A percentile compares a stretch with the other conserved stretches of the same genome.
Evolutionary conservation across 331 rosid species (phyloP).

Genomic region (Ulmus americana): DNA sequence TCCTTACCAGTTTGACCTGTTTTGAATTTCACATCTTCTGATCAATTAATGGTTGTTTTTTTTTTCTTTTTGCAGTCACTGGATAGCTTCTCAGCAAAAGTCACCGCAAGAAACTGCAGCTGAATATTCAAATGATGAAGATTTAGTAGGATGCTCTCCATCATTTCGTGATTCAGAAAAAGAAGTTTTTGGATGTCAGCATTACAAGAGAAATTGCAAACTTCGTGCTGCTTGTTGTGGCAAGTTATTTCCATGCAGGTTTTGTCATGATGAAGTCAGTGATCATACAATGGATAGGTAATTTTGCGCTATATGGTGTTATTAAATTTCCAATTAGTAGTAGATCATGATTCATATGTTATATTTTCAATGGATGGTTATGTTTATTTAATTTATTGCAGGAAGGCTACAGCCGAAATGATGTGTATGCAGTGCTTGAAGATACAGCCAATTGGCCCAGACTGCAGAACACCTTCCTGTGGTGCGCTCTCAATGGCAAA

Average conservation of each 20-base stretch:
- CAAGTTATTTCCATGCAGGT: constrained; percentile 39
- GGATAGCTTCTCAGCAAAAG: constrained; percentile 56
- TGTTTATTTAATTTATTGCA: constrained; percentile 18
- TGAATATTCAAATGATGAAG: constrained; percentile 26
- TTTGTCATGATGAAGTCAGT: constrained; percentile 48
- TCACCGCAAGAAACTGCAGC: constrained; percentile 28
- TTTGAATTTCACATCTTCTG: constrained; percentile 17
- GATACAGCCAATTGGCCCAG: constrained; percentile 44
- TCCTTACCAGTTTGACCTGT: constrained; percentile 10
- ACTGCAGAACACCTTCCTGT: constrained; percentile 46
- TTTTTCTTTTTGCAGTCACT: constrained; percentile 28
- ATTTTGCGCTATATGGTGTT: background rate
- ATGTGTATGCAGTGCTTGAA: constrained; percentile 53
- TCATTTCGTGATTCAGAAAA: constrained; percentile 42
- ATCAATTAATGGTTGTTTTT: constrained; percentile 12
- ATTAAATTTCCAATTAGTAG: background rate
- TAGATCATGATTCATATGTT: background rate
- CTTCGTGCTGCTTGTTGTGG: constrained; percentile 47
- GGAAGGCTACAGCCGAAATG: constrained; percentile 50
- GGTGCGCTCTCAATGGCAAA: constrained; percentile 41
- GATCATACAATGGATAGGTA: constrained; percentile 51
- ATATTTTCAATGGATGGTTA: background rate
- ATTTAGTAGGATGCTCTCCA: constrained; percentile 28
- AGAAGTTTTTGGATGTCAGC: constrained; percentile 40
- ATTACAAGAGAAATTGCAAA: constrained; percentile 50